Evolutionary conservation across 371 early-diverging fungal species (phyloP), one percentile per base, ranked within the genome.

Genomic region (Apophysomyces variabilis): DNA sequence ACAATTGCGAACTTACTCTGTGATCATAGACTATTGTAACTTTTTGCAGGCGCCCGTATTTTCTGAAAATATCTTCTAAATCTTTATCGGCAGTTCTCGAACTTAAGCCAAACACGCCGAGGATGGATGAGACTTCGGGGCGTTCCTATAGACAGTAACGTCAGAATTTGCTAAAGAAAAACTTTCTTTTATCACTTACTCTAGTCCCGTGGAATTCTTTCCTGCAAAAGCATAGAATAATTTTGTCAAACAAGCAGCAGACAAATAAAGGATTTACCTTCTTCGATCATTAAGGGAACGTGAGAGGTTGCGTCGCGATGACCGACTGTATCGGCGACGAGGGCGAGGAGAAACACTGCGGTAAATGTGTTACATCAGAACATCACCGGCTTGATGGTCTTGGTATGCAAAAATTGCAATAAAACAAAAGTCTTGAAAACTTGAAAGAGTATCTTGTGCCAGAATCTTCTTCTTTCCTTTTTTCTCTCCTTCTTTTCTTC

Each of bases 91-190:
- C 78, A 12, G 93, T 94, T 57, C 84, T 75, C 57, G 88, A 81
- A 71, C 87, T 89, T 68, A 95, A 84, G 38, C 92, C 92, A 78
- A 95, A 95, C 13, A 93, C 92, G 41, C 95, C 95, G 41, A 95
- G 76, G 76, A 67, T 91, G 83, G 66, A 85, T 73, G 79, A 89
- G 68, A 61, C 69, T 66, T 79, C 80, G 61, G 82, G 82, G 7
- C 62, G 68, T 26, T 81, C 82, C 72, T 70, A 65, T 47, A 65
- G 13, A 6, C 11, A 38, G 36, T 45, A 18, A 14, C 12, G 7
- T 9, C 5, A 39, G 16, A 36, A 54, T 37, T 41, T 59, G 26
- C 9, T 18, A 45, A 47, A 41, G 21, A 13, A 38, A 16, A 44
- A 6, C 11, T 38, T 21, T 26, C n/a, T 16, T 26, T 26, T 26